Base-by-base conservation (phyloP, 495 filamentous ascomycete species). In the Lasiosphaeria ovina region DNA sequence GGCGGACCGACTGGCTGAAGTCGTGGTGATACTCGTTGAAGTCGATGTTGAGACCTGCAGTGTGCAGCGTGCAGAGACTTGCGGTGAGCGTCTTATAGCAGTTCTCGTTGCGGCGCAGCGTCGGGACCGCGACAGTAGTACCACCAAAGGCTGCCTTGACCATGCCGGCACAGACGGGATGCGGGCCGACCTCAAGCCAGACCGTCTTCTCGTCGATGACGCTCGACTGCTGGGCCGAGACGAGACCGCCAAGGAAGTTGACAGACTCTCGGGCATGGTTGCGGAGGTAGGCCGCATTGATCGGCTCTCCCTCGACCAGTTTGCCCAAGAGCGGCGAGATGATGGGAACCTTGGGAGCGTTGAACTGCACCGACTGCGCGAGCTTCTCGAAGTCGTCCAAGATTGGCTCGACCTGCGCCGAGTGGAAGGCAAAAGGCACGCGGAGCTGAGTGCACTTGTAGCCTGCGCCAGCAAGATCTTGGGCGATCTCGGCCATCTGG, bases 21-120 rank as follows among this genome's bases (percentile, higher is more conserved):
- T 90, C 87, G 31, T 83, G 80, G 73, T 93, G 89, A 67, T 86
- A 91, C 69, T 92, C 90, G 61, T 84, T 85, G 88, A 90, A 96
- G 71, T 85, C 74, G 59, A 94, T 70, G 33, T 88, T 83, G 47
- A 89, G 66, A 8, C 92, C 90, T 14, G 78, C 79, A 12, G 77
- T 67, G 69, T 93, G 84, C 6, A 94, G 77, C 5, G 82, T 75
- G 9, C 80, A 76, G 14, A 93, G 70, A 42, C 79, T 87, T 33
- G 71, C 72, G 0, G 81, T 79, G 1, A 95, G 75, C 3, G 83
- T 83, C 70, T 85, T 85, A 83, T 88, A 95, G 14, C 84, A 72
- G 74, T 81, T 48, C 78, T 83, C 79, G 14, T 69, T 75, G 53
- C 80, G 76, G 36, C 78, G 75, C 6, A 84, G 63, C 2, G 78